phyloP scores from a whole-genome alignment of 2,329 filamentous ascomycete genomes.

The Trichoderma pleuroti region DNA sequence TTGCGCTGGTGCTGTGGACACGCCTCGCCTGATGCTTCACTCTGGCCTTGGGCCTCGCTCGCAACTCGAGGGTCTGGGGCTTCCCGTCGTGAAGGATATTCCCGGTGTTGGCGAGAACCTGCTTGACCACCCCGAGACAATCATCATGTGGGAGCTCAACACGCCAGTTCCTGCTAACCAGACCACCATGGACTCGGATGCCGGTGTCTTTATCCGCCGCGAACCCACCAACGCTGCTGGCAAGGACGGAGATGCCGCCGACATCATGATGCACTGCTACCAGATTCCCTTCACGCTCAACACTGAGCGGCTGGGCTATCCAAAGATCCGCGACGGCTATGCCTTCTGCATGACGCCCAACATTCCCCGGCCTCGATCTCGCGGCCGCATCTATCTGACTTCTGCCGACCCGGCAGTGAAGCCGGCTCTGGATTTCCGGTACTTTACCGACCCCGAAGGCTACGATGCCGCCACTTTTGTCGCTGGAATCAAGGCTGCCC shows the following conservation, averaged over 20 bases:
- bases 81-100: slow-evolving; percentile 54
- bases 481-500: slow-evolving; percentile 71
- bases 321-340: slow-evolving; percentile 59
- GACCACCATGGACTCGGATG: slow-evolving; percentile 89
- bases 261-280: slow-evolving; percentile 97
- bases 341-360: slow-evolving; percentile 94
- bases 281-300: slow-evolving; percentile 91
- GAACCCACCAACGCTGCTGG: slow-evolving; percentile 64
- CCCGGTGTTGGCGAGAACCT: slow-evolving; percentile 60
- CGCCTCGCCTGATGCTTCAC: slow-evolving; percentile 62
- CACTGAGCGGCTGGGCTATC: slow-evolving; percentile 73
- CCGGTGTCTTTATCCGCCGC: slow-evolving; percentile 81
- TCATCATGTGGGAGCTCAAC: slow-evolving; percentile 73
- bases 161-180: slow-evolving; percentile 70
- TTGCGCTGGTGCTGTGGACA: slow-evolving; percentile 77
- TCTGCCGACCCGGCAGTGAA: slow-evolving; percentile 72
- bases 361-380: slow-evolving; percentile 77
- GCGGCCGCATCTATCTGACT: slow-evolving; percentile 73
- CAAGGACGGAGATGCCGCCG: slow-evolving; percentile 71
- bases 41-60: slow-evolving; percentile 55
- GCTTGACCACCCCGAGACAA: slow-evolving; percentile 58
- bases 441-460: slow-evolving; percentile 82
- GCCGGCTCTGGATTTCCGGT: slow-evolving; percentile 81
- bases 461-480: slow-evolving; percentile 82
- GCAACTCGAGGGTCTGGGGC: slow-evolving; percentile 51